phyloP scores from a whole-genome alignment of 2,329 filamentous ascomycete genomes.

The Talaromyces sp. region DNA sequence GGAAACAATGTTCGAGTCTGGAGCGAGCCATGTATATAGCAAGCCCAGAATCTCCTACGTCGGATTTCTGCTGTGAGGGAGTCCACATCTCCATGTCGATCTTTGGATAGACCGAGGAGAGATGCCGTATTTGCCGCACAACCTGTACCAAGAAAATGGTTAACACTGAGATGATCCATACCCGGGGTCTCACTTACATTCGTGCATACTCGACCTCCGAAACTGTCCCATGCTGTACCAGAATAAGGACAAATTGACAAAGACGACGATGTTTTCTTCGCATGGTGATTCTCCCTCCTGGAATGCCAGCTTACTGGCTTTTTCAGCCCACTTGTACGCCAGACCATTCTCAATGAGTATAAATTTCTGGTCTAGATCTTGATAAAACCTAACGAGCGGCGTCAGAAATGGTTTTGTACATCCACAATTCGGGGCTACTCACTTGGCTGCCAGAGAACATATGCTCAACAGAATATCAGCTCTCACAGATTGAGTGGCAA shows the following conservation, averaged over 20 bases:
- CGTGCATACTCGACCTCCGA: background rate
- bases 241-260: background rate
- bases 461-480: background rate
- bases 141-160: background rate
- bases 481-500: background rate
- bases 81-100: background rate
- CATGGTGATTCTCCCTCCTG: background rate
- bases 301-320: background rate
- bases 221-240: background rate
- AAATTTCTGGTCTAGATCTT: background rate
- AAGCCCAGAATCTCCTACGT: background rate
- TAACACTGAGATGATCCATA: no score
- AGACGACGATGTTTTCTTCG: background rate
- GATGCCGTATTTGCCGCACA: background rate
- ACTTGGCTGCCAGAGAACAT: background rate
- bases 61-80: background rate
- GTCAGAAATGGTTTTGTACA: background rate
- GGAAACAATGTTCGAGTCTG: background rate
- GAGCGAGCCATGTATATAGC: background rate
- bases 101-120: background rate
- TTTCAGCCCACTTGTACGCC: background rate
- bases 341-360: background rate
- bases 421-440: background rate
- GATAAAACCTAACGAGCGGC: background rate
- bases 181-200: background rate